Conservation (phyloP, 768 basidiomycete species). For the Mycena epipterygia region DNA sequence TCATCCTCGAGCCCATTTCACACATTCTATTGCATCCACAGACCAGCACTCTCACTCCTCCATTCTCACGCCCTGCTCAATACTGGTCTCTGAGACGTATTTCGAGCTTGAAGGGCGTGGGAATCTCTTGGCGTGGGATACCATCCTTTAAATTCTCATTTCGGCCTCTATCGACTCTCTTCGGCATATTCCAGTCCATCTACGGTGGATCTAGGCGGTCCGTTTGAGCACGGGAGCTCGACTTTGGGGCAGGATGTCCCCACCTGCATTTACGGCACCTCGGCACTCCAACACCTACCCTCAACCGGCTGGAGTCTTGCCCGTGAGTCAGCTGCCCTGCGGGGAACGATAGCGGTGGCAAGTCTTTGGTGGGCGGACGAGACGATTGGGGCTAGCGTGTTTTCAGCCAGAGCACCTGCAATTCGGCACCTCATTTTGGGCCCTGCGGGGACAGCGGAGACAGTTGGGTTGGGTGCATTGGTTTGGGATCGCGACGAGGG, state of each 20-base stretch:
- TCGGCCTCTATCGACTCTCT: background rate
- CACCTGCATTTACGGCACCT: background rate
- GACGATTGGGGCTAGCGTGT: background rate
- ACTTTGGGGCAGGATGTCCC: constrained; percentile 1
- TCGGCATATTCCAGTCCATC: constrained; percentile 6
- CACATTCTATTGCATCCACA: background rate
- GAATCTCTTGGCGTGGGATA: constrained; percentile 7
- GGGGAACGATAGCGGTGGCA: background rate
- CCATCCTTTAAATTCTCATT: constrained; percentile 10
- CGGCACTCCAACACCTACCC: background rate
- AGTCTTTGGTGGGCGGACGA: background rate
- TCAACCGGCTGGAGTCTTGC: background rate
- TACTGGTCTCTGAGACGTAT: constrained; percentile 7
- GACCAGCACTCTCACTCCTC: background rate
- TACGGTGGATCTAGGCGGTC: background rate
- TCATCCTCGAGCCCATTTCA: background rate
- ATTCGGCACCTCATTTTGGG: background rate
- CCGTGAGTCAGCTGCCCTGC: constrained; percentile 3
- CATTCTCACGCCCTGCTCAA: background rate
- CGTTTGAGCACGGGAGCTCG: background rate
- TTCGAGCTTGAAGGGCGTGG: background rate
- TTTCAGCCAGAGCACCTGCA: background rate
- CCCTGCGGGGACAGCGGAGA: background rate
- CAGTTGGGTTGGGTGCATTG: background rate
- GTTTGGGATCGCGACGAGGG: constrained; percentile 4